phyloP scores from a whole-genome alignment of 1,139 yeast genomes.

The Keqinozyma sinolaborantium region DNA sequence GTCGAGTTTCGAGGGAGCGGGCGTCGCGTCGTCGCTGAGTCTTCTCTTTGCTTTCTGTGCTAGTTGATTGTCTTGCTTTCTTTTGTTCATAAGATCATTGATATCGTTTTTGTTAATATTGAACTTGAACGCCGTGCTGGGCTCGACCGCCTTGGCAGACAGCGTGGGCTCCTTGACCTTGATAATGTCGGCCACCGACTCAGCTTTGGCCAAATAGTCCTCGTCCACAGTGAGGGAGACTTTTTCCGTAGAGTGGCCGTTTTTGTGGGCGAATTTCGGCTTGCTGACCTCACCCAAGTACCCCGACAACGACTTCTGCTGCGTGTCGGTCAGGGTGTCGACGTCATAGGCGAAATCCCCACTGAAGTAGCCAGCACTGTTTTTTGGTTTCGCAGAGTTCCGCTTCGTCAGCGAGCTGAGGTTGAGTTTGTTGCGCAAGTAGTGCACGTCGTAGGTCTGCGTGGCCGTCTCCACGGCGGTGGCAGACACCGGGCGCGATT shows the following conservation, averaged over 20 bases:
- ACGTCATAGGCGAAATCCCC: constrained; percentile 39
- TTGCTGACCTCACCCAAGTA: constrained; percentile 29
- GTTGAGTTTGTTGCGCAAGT: constrained; percentile 23
- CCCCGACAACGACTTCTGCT: constrained; percentile 15
- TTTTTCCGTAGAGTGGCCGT: constrained; percentile 5
- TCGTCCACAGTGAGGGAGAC: constrained; percentile 21
- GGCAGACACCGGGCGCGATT: constrained; percentile 13
- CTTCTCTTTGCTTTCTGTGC: constrained; percentile 4
- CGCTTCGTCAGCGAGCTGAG: constrained; percentile 15
- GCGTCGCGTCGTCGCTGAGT: not conserved
- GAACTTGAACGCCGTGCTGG: constrained; percentile 39
- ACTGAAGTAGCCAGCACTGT: constrained; percentile 23
- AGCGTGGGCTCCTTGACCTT: constrained; percentile 22
- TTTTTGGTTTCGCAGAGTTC: constrained; percentile 10
- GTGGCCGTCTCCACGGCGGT: constrained; percentile 39
- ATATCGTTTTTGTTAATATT: constrained; percentile 26
- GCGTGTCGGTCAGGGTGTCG: constrained; percentile 9
- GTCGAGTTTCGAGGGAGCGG: not conserved
- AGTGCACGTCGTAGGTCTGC: constrained; percentile 36
- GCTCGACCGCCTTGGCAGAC: constrained; percentile 14
- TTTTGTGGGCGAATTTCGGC: constrained; percentile 19
- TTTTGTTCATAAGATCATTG: constrained; percentile 17
- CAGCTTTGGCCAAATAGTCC: constrained; percentile 22
- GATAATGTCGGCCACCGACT: constrained; percentile 24
- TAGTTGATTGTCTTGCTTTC: constrained; percentile 13